Evolutionary conservation across 2,329 filamentous ascomycete species (phyloP).

Genomic region (Berkeleyomyces rouxiae): DNA sequence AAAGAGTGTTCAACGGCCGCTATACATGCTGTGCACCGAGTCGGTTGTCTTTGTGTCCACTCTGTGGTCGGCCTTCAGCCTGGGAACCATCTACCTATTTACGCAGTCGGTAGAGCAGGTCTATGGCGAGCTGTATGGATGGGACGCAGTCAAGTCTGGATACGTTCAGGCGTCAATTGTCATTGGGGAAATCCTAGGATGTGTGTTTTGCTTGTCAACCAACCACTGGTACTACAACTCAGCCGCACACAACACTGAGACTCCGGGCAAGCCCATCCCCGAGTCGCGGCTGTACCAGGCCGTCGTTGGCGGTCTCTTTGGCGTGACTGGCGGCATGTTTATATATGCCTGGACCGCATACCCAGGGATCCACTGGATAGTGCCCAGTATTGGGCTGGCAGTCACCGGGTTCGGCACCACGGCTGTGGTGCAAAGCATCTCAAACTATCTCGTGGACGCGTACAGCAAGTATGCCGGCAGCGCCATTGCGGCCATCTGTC

Average conservation of each 20-base stretch:
- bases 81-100: conserved; percentile 18
- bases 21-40: conserved; percentile 23
- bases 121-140: conserved; percentile 15
- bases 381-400: conserved; percentile 28
- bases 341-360: conserved; percentile 33
- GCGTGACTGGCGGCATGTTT: conserved; percentile 28
- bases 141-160: conserved; percentile 13
- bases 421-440: conserved; percentile 27
- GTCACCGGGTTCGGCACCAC: conserved; percentile 34
- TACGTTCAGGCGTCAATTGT: conserved; percentile 11
- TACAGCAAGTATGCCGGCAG: conserved; percentile 33
- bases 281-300: conserved; percentile 12
- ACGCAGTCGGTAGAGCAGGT: conserved; percentile 17
- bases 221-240: conserved; percentile 26
- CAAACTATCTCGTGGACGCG: conserved; percentile 32
- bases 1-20: conserved; percentile 10
- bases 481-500: conserved; percentile 30
- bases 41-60: conserved; percentile 31
- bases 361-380: conserved; percentile 27
- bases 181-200: conserved; percentile 13
- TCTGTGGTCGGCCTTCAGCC: conserved; percentile 25
- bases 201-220: conserved; percentile 13
- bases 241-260: conserved; percentile 22
- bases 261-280: conserved; percentile 20
- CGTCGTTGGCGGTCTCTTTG: conserved; percentile 11